Conservation (phyloP, 2,329 filamentous ascomycete species). For the Tolypocladium sp. region DNA sequence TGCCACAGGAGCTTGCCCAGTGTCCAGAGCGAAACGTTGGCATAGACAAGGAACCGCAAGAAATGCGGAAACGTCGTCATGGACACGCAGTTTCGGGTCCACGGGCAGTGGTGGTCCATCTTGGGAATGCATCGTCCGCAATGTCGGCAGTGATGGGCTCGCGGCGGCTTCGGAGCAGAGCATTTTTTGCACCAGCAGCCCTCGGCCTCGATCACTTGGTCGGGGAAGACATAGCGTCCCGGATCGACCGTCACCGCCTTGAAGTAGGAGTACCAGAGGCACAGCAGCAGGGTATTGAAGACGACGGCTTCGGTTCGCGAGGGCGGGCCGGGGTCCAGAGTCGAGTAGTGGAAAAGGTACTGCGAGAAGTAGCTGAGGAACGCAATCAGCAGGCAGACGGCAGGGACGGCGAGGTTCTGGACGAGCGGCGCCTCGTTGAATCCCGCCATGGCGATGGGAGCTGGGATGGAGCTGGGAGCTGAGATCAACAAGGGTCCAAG, state of each 20-base stretch:
- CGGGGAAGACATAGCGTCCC: slow-evolving; percentile 41
- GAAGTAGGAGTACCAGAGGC: slow-evolving; percentile 63
- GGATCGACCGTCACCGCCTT: slow-evolving; percentile 48
- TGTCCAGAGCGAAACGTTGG: slow-evolving; percentile 54
- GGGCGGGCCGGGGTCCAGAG: slow-evolving; percentile 52
- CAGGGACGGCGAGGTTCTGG: slow-evolving; percentile 56
- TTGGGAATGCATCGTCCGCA: slow-evolving; percentile 67
- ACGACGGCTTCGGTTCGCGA: slow-evolving; percentile 44
- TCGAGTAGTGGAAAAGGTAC: slow-evolving; percentile 51
- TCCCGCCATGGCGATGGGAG: slow-evolving; percentile 26
- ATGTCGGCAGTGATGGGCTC: slow-evolving; percentile 73
- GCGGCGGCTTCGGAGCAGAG: slow-evolving; percentile 60
- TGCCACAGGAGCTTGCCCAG: slow-evolving; percentile 52
- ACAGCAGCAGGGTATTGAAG: slow-evolving; percentile 58
- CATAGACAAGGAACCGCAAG: slow-evolving; percentile 65
- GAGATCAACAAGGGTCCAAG: background rate
- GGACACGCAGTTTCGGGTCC: slow-evolving; percentile 77
- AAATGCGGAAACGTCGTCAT: slow-evolving; percentile 78
- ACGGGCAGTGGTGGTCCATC: slow-evolving; percentile 85
- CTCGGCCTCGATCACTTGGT: slow-evolving; percentile 22
- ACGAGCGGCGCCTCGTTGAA: slow-evolving; percentile 31
- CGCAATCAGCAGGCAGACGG: slow-evolving; percentile 54
- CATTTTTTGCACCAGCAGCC: slow-evolving; percentile 68
- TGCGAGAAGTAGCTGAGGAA: slow-evolving; percentile 69
- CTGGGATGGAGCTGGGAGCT: background rate